phyloP scores from a whole-genome alignment of 2,329 filamentous ascomycete species.

The Macrophomina tecta region DNA sequence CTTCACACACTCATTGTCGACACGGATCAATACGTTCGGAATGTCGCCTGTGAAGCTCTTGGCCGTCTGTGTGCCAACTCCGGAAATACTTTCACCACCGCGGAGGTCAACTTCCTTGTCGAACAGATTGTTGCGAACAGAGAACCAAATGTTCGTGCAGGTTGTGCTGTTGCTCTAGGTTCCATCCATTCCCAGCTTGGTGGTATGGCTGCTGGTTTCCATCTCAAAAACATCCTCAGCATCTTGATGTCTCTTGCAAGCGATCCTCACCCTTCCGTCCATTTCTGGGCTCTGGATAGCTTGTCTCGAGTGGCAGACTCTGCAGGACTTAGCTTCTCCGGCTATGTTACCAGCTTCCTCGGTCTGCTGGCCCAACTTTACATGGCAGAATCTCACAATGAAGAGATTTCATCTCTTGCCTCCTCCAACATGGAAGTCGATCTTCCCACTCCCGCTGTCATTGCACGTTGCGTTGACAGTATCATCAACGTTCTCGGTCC shows the following conservation, averaged over 20 bases:
- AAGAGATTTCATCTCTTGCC: conserved; percentile 77
- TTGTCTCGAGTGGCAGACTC: conserved; percentile 87
- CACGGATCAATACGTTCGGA: conserved; percentile 83
- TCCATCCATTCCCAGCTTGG: conserved; percentile 95
- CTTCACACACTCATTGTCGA: conserved; percentile 83
- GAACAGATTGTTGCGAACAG: conserved; percentile 94
- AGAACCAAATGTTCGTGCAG: conserved; percentile 90
- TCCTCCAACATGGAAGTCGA: conserved; percentile 92
- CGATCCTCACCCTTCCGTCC: conserved; percentile 91
- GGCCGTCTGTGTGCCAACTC: conserved; percentile 84
- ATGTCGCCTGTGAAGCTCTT: conserved; percentile 81
- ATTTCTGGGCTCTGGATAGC: conserved; percentile 95
- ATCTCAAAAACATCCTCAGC: conserved; percentile 95
- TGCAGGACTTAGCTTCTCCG: conserved; percentile 88
- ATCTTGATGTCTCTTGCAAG: conserved; percentile 98
- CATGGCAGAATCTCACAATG: conserved; percentile 87
- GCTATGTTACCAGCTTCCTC: conserved; percentile 86
- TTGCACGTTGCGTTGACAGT: conserved; percentile 90
- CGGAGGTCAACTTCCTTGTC: conserved; percentile 87
- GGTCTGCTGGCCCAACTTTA: conserved; percentile 96
- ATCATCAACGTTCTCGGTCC: conserved; percentile 95
- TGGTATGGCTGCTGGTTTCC: conserved; percentile 95
- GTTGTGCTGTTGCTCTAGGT: conserved; percentile 91
- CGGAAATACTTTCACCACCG: conserved; percentile 86
- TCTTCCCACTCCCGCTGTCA: conserved; percentile 78